Percentiles rank a stretch among this genome's conserved stretches.
phyloP scores from a whole-genome alignment of 768 basidiomycete species.

The Rhizopogon rudus region DNA sequence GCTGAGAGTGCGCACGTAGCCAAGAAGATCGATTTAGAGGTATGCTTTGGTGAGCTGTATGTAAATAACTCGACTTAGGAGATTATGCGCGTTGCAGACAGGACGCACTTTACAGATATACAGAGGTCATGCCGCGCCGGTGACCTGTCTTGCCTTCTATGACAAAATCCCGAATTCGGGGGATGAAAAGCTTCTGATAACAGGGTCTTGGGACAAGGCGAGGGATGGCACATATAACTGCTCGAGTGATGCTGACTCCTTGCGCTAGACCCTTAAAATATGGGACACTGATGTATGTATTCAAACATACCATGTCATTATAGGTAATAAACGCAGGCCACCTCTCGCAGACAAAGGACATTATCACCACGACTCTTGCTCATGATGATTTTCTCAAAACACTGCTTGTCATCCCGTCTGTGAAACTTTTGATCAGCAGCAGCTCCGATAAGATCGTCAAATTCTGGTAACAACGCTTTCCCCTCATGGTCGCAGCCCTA shows the following conservation, averaged over 20 bases:
- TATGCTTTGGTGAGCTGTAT: constrained; percentile 23
- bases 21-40: constrained; percentile 74
- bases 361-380: constrained; percentile 66
- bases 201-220: constrained; percentile 93
- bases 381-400: constrained; percentile 92
- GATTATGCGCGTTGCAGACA: constrained; percentile 42
- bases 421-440: constrained; percentile 72
- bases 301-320: neutral
- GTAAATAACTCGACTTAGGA: neutral
- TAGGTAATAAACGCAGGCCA: constrained; percentile 2
- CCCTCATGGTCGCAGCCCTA: neutral
- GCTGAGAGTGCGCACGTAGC: constrained; percentile 81
- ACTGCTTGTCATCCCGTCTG: constrained; percentile 63
- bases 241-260: constrained; percentile 7
- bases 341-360: constrained; percentile 53
- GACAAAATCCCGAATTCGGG: constrained; percentile 35
- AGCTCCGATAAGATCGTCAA: constrained; percentile 87
- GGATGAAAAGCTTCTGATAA: constrained; percentile 58
- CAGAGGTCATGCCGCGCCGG: constrained; percentile 85
- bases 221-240: constrained; percentile 6
- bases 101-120: constrained; percentile 74
- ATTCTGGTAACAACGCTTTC: constrained; percentile 60
- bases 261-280: constrained; percentile 69
- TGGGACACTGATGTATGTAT: constrained; percentile 71
- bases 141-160: constrained; percentile 75